Evolutionary conservation across 2,329 filamentous ascomycete genomes (phyloP), one percentile per base, ranked within the genome.

Genomic region (Venturia carpophila): DNA sequence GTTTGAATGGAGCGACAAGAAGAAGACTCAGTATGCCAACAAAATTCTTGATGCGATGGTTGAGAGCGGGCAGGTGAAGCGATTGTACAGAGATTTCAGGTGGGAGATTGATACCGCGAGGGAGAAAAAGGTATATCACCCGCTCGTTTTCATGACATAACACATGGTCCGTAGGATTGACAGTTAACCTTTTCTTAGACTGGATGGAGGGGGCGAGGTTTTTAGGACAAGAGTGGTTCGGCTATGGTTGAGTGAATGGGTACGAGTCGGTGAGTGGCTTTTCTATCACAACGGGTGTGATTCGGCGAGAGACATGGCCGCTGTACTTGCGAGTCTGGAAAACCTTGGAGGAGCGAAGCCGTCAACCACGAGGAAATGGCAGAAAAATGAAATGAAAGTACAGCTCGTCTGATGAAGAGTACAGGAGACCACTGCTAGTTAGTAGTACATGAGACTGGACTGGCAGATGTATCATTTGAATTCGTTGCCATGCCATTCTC

Each of bases 61-160:
- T 65, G 73, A 75, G 13, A 76, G 75, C 1, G 83, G 84, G 2
- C 82, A 86, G 69, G 79, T 92, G 34, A 81, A 79, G 68, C 79
- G 78, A 24, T 75, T 93, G 17, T 91, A 87, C 74, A 75, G 77
- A 11, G 83, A 87, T 64, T 92, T 91, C 69, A 86, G 86, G 73
- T 76, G 79, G 1, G 84, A 82, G 68, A 76, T 90, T 30, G 82
- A 87, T 69, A 73, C 77, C 56, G 86, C 86, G 13, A 78, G 84
- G 69, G 78, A 82, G 67, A 72, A 76, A 21, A 79, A 80, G 75
- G 64, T 58, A 60, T 34, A 30, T 64, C 52, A 5, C 13, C 24
- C 47, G 10, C 21, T 10, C 4, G 10, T 58, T n/a, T 27, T 15
- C 1, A n/a, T 37, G 52, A n/a, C 11, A 58, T 37, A 24, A n/a